Conservation (phyloP, 2,329 filamentous ascomycete species). For the Aspergillus caelatus region DNA sequence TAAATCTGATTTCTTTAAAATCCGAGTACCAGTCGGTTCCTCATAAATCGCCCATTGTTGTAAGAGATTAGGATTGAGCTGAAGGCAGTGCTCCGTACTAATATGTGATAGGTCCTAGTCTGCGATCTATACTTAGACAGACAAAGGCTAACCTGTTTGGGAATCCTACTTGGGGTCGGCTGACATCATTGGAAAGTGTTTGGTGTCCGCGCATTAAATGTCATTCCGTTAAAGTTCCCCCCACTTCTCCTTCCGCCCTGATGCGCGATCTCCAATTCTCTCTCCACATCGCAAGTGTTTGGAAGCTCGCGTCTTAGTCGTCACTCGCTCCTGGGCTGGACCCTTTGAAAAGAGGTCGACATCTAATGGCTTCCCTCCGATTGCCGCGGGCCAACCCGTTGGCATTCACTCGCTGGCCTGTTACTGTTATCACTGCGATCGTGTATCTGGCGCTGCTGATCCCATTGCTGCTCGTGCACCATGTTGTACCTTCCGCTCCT, state of each 20-base stretch:
- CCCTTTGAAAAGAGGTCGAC: slow-evolving; percentile 9
- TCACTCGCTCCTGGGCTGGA: slow-evolving; percentile 2
- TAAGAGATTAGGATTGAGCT: background rate
- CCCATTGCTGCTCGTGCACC: slow-evolving; percentile 72
- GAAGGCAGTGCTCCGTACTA: background rate
- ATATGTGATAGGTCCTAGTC: background rate
- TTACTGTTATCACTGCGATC: slow-evolving; percentile 75
- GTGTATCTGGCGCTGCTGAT: slow-evolving; percentile 79
- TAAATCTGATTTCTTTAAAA: background rate
- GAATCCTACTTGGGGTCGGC: background rate
- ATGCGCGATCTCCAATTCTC: slow-evolving; percentile 4
- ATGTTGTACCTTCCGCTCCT: slow-evolving; percentile 71
- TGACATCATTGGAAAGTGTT: background rate
- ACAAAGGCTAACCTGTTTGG: background rate
- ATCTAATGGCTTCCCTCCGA: slow-evolving; percentile 36
- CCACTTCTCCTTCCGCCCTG: slow-evolving; percentile 9
- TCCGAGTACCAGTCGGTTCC: background rate
- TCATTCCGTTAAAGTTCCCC: background rate
- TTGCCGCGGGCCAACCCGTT: slow-evolving; percentile 51
- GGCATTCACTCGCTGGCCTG: slow-evolving; percentile 77
- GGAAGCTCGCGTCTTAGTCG: background rate
- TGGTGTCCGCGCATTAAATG: background rate
- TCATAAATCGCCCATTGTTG: background rate
- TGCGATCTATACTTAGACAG: background rate
- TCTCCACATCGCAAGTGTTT: background rate